Base-by-base conservation (phyloP, 805 yeast species). In the Starmerella geochares region DNA sequence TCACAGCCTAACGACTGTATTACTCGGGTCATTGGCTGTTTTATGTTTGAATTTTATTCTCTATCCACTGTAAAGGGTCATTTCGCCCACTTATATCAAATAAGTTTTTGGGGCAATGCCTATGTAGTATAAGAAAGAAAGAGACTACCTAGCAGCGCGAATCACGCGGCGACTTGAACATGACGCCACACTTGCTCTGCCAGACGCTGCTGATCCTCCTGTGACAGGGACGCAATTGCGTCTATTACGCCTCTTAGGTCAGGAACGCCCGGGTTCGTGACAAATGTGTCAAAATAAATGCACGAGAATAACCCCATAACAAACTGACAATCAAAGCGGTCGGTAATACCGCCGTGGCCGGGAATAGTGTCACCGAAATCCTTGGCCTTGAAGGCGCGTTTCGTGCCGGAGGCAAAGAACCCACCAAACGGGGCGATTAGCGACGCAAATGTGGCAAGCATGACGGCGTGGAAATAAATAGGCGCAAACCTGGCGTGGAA, bases 361-460 rank as follows among this genome's bases (percentile, higher is more conserved):
- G 98, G 98, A 58, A 92, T 92, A 9, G 97, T 90, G 63, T 90
- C 94, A 58, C 97, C 98, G 62, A 92, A 92, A 68, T 92, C 98
- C 69, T 92, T 92, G 49, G 88, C 87, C 62, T 90, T 85, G 70
- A 92, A 88, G 13, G 97, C 86, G 68, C 98, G 80, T 71, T 92
- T 92, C 60, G 92, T 74, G n/a, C 97, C 98, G 48, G 94, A 82
- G 6, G 97, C 97, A 62, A 92, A 92, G 66, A 92, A 92, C 1
- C 98, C 98, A 48, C 98, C 98, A 64, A 92, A 92, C 52, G 98
- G 98, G 3, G 98, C 98, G 65, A 92, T 82, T 57, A 92, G 74
- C 0, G 97, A 90, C 1, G 98, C 97, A 73, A 92, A 92, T 3
- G 95, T 83, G 14, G 96, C 94, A 53, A 90, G 70, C 38, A 81